Conservation (phyloP, 2,329 filamentous ascomycete species). For the Stachybotrys chlorohalonatus region DNA sequence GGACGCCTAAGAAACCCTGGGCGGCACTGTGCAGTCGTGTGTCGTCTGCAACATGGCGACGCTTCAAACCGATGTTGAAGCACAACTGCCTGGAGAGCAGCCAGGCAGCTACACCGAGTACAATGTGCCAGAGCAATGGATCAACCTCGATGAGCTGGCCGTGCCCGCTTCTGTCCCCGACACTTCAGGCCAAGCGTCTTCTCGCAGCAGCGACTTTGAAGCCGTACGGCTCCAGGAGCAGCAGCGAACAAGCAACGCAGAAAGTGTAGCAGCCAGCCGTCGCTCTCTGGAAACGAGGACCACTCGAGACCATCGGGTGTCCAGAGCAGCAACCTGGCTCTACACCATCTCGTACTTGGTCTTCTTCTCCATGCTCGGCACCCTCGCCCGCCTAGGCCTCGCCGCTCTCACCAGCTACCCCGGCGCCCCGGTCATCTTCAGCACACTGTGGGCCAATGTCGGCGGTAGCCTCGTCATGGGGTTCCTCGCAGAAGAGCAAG, state of each 20-base stretch:
- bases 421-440: conserved; percentile 63
- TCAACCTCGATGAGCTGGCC: neutral
- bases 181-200: neutral
- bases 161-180: neutral
- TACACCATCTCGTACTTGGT: conserved; percentile 76
- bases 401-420: conserved; percentile 73
- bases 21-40: no score
- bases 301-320: conserved; percentile 20
- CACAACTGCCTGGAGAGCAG: no score
- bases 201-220: neutral
- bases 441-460: conserved; percentile 82
- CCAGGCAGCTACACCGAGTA: neutral
- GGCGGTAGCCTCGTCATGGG: conserved; percentile 76
- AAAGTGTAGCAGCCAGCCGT: neutral
- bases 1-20: no score
- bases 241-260: neutral
- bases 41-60: neutral
- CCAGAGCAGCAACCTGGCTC: conserved; percentile 44
- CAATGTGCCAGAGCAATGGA: neutral
- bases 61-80: neutral
- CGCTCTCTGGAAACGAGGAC: neutral
- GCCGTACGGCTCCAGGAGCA: neutral
- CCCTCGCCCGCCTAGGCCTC: conserved; percentile 72
- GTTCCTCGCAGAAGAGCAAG: conserved; percentile 71
- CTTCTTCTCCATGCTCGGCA: conserved; percentile 78